Conservation (phyloP, 768 basidiomycete species). For the Boletus eberwhitei region DNA sequence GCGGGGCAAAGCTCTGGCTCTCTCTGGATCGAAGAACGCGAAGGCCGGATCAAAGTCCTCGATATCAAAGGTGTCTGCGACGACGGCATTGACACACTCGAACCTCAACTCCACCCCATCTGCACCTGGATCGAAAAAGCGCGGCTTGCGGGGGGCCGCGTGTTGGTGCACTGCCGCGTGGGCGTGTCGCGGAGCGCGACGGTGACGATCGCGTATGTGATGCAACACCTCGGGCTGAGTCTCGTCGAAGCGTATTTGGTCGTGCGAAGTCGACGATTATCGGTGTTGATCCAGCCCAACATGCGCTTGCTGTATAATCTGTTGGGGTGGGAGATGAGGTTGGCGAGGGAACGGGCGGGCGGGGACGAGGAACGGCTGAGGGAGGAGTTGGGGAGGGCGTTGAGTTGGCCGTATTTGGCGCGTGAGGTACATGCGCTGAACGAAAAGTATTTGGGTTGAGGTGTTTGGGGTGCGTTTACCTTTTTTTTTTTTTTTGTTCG, state of each 20-base stretch:
- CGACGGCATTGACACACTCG: conserved; percentile 93
- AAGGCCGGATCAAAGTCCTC: conserved; percentile 85
- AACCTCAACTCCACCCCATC: conserved; percentile 82
- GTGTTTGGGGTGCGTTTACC: background rate
- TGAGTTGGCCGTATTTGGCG: conserved; percentile 84
- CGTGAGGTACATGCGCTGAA: conserved; percentile 83
- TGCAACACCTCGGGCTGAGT: conserved; percentile 83
- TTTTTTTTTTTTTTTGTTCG: background rate
- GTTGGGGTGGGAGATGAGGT: conserved; percentile 89
- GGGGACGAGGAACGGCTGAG: conserved; percentile 48
- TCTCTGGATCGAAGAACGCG: conserved; percentile 83
- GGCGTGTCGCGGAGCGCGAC: conserved; percentile 95
- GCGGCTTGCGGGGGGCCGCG: conserved; percentile 76
- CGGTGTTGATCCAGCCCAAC: conserved; percentile 91
- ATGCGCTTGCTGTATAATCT: conserved; percentile 94
- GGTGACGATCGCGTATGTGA: conserved; percentile 95
- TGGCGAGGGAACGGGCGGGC: conserved; percentile 73
- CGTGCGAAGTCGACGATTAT: conserved; percentile 85
- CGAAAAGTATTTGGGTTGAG: conserved; percentile 69
- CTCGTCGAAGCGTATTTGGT: conserved; percentile 93
- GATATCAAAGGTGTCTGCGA: conserved; percentile 93
- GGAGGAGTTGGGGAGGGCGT: conserved; percentile 59
- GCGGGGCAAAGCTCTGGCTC: conserved; percentile 55
- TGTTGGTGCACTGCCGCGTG: conserved; percentile 97
- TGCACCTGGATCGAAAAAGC: conserved; percentile 94